Evolutionary conservation across 345 rosid genomes (phyloP).

Genomic region (Rubroshorea leprosula): DNA sequence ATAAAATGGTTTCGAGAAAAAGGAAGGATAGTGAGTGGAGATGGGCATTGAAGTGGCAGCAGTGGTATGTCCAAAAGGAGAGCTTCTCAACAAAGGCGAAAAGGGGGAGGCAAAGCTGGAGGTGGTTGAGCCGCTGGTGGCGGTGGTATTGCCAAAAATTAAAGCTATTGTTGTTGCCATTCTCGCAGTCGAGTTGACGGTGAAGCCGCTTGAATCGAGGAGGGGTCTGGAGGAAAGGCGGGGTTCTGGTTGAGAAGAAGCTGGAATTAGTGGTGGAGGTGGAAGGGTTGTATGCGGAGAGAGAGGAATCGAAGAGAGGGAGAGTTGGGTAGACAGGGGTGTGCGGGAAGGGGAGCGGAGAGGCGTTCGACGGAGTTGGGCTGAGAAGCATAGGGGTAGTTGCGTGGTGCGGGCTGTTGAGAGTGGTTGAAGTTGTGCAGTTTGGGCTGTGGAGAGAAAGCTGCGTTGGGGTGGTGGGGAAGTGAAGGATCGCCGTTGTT

Average conservation of each 20-base stretch:
- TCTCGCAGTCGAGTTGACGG: not conserved
- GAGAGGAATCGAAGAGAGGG: constrained; percentile 32
- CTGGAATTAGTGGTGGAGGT: not conserved
- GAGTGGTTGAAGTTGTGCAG: not conserved
- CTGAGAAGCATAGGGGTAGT: not conserved
- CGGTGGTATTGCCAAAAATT: not conserved
- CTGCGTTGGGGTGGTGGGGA: not conserved
- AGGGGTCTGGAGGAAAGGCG: constrained; percentile 45
- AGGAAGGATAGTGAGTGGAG: constrained; percentile 18
- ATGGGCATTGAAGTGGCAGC: constrained; percentile 16
- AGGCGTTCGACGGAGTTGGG: constrained; percentile 23
- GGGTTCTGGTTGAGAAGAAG: constrained; percentile 36
- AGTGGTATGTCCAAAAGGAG: constrained; percentile 27
- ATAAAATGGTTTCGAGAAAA: constrained; percentile 19
- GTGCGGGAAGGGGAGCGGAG: constrained; percentile 35
- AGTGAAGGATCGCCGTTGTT: constrained; percentile 4
- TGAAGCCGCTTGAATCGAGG: constrained; percentile 30
- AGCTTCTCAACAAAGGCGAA: too few relatives aligned
- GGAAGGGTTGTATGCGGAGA: not conserved
- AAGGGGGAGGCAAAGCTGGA: constrained; percentile 25
- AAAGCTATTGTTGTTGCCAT: not conserved
- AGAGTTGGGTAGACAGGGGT: constrained; percentile 31
- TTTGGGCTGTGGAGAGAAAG: not conserved
- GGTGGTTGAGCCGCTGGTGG: not conserved
- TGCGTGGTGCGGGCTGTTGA: not conserved